These are phyloP conservation scores for Helichrysum umbraculigerum DNA, from an alignment of 129 eudicot genomes.

Conservation along the genomic window DNA sequence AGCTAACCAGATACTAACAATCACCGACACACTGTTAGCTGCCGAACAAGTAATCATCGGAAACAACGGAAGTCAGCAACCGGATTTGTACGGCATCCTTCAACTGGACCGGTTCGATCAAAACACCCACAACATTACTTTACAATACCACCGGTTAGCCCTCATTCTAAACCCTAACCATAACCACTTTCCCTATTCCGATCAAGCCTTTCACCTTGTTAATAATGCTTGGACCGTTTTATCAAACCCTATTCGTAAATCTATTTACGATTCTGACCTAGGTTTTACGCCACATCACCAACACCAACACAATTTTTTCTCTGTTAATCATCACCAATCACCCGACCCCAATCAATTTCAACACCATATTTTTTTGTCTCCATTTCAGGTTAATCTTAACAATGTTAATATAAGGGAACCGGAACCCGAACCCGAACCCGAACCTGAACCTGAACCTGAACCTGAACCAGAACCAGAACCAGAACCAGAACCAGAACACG, in stretches of 20 bases:
- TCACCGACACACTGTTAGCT: conserved; percentile 74
- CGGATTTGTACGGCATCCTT: conserved; percentile 67
- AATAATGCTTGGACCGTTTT: conserved; percentile 73
- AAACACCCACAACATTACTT: conserved; percentile 59
- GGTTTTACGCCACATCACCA: conserved; percentile 42
- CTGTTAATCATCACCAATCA: conserved; percentile 34
- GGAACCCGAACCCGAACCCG: too few relatives aligned
- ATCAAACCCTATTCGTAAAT: conserved; percentile 64
- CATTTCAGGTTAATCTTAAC: not conserved
- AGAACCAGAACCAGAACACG: conserved; percentile 14
- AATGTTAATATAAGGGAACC: not conserved
- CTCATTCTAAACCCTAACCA: conserved; percentile 37
- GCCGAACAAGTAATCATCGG: conserved; percentile 58
- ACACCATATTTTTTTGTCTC: not conserved
- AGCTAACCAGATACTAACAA: conserved; percentile 82
- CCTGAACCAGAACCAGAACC: not conserved
- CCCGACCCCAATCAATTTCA: conserved; percentile 25
- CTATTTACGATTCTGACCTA: conserved; percentile 68
- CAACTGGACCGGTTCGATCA: conserved; percentile 56
- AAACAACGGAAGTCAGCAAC: conserved; percentile 40
- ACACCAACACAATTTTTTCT: conserved; percentile 33
- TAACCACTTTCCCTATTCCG: conserved; percentile 43
- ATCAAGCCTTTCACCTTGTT: conserved; percentile 71
- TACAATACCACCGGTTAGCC: conserved; percentile 61
- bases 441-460: too few relatives aligned